phyloP scores from a whole-genome alignment of 192 early-diverging fungal species.

The Rhizophlyctis rosea region DNA sequence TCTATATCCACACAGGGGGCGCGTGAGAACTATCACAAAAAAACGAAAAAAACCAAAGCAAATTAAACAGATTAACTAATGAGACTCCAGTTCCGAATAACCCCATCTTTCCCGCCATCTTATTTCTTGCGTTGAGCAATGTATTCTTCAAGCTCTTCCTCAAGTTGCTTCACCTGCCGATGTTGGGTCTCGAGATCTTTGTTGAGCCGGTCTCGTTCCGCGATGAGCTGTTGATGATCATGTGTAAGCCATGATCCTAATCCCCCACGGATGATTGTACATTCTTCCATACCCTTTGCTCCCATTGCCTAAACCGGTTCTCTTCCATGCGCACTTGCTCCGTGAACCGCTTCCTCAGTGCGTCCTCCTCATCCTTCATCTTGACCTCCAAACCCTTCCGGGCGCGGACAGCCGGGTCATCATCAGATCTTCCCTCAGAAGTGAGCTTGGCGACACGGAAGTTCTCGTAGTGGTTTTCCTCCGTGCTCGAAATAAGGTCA shows the following conservation, averaged over 20 bases:
- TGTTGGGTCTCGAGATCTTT: constrained; percentile 97
- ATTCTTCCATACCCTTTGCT: constrained; percentile 72
- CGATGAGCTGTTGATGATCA: constrained; percentile 74
- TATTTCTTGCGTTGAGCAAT: constrained; percentile 37
- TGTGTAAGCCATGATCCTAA: too few species aligned
- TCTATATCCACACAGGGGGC: too few species aligned
- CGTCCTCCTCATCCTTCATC: constrained; percentile 98
- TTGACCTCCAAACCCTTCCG: constrained; percentile 67
- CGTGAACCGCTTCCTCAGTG: constrained; percentile 91
- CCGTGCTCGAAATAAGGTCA: constrained; percentile 89
- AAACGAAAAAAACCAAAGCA: not conserved
- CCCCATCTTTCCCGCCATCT: not conserved
- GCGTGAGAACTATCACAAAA: too few species aligned
- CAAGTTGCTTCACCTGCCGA: constrained; percentile 80
- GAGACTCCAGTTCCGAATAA: not conserved
- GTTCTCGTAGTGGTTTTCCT: constrained; percentile 94
- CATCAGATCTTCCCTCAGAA: constrained; percentile 56
- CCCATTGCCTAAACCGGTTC: constrained; percentile 98
- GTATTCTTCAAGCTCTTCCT: constrained; percentile 71
- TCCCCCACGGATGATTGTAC: too few species aligned
- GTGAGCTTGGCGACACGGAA: constrained; percentile 86
- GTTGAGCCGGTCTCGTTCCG: constrained; percentile 97
- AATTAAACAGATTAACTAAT: not conserved
- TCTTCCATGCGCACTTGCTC: constrained; percentile 98
- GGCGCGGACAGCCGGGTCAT: constrained; percentile 80